Evolutionary conservation across 106 monocot genomes (phyloP).

Genomic region (Dendrobium catenatum): DNA sequence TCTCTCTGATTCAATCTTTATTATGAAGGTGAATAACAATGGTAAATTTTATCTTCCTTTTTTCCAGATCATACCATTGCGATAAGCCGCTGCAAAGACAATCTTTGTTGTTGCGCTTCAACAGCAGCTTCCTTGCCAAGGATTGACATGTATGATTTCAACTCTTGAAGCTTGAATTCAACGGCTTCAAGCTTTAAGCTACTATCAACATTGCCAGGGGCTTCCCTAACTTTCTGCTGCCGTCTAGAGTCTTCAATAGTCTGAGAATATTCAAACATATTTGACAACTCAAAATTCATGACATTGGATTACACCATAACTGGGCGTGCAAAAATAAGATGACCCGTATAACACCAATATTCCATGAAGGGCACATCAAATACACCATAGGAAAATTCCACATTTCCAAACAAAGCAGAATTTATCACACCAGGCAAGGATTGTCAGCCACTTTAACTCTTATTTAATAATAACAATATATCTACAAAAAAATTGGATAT

Average conservation of each 20-base stretch:
- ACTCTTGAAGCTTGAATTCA: slow-evolving; percentile 75
- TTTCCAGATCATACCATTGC: slow-evolving; percentile 52
- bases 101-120: slow-evolving; percentile 84
- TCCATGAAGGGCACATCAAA: not conserved
- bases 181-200: slow-evolving; percentile 72
- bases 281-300: not conserved
- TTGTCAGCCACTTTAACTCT: not conserved
- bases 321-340: not conserved
- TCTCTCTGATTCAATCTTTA: slow-evolving; percentile 91
- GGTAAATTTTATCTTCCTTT: no score
- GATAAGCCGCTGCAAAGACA: slow-evolving; percentile 82
- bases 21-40: not conserved
- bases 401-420: not conserved
- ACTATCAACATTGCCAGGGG: slow-evolving; percentile 59
- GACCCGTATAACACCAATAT: not conserved
- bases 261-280: slow-evolving; percentile 17
- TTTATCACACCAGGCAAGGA: not conserved
- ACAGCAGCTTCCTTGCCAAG: slow-evolving; percentile 92
- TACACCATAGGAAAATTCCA: not conserved
- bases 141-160: slow-evolving; percentile 76
- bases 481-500: not conserved
- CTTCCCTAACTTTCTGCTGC: slow-evolving; percentile 69
- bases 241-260: slow-evolving; percentile 88
- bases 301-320: not conserved
- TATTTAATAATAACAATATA: not conserved